Evolutionary conservation across 225 moss, liverwort and hornwort genomes (phyloP).

Genomic region (Anthoceros angustus): DNA sequence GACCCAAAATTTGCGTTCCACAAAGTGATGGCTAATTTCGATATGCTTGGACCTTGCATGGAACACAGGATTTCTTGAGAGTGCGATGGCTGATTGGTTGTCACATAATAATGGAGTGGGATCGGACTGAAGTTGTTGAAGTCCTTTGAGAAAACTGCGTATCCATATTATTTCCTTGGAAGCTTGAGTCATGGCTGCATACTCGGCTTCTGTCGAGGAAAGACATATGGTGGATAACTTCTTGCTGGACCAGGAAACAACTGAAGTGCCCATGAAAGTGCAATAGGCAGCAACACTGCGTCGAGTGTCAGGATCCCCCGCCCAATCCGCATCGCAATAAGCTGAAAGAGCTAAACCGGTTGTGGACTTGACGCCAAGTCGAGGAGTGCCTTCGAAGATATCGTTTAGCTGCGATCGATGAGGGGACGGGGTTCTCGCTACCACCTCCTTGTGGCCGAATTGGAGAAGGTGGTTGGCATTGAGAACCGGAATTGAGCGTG

Average conservation of each 20-base stretch:
- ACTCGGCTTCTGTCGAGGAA: conserved; percentile 2
- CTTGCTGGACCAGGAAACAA: not conserved
- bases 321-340: conserved; percentile 7
- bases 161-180: conserved; percentile 7
- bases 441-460: too few species aligned
- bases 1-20: too few species aligned
- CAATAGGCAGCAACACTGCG: not conserved
- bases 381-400: conserved; percentile 1
- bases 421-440: not conserved
- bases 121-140: not conserved
- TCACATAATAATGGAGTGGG: not conserved
- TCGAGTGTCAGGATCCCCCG: not conserved
- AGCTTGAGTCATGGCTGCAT: not conserved
- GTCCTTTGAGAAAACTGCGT: not conserved
- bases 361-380: not conserved
- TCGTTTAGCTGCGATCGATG: not conserved
- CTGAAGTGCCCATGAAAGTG: not conserved
- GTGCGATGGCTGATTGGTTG: not conserved
- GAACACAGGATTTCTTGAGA: not conserved
- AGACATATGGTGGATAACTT: not conserved
- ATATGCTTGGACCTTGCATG: not conserved
- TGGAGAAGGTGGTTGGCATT: too few species aligned
- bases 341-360: not conserved
- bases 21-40: not conserved
- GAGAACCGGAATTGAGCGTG: too few species aligned